Base-by-base conservation (phyloP, 2,329 filamentous ascomycete genomes). In the Curvularia sp. region DNA sequence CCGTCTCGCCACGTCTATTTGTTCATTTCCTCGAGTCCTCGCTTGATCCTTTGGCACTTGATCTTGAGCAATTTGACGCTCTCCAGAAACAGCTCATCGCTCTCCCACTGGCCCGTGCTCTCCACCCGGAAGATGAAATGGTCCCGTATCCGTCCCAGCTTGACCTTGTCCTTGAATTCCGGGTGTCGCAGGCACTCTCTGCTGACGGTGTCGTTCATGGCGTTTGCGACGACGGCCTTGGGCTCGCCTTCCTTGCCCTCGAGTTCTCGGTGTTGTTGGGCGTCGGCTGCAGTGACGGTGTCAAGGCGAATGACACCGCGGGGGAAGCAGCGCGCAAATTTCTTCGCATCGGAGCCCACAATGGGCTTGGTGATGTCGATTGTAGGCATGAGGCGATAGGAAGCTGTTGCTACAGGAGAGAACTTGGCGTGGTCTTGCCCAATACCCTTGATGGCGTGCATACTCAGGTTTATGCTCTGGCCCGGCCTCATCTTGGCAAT, bases 101-200 rank as follows among this genome's bases (percentile, higher is more conserved):
- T 97, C 58, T 95, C 89, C 82, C 92, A 96, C 80, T 99, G 95
- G 5, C 95, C 96, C 0, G 92, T 89, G 81, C 93, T 97, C 83
- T 99, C 95, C 34, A 99, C 85, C 53, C 88, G 90, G 83, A 95
- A 99, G 78, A 99, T 98, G 78, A 99, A 99, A 80, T 99, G 96
- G 77, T 99, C 95, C 65, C 93, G 84, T 69, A 93, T 83, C 53
- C 96, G 85, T 42, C 95, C 95, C 30, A 99, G 86, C 82, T 93
- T 93, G 64, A 99, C 95, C 82, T 97, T 99, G 74, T 88, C 91
- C 79, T 95, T 87, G 80, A 99, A 98, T 80, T 98, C 95, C 25
- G 89, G 84, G 75, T 99, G 94, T 49, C 95, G 87, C 73, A 99
- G 79, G 72, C 90, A 95, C 80, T 99, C 96, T 66, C 95, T 87